Evolutionary conservation across 2,329 filamentous ascomycete species (phyloP).

Genomic region (Colletotrichum lini): DNA sequence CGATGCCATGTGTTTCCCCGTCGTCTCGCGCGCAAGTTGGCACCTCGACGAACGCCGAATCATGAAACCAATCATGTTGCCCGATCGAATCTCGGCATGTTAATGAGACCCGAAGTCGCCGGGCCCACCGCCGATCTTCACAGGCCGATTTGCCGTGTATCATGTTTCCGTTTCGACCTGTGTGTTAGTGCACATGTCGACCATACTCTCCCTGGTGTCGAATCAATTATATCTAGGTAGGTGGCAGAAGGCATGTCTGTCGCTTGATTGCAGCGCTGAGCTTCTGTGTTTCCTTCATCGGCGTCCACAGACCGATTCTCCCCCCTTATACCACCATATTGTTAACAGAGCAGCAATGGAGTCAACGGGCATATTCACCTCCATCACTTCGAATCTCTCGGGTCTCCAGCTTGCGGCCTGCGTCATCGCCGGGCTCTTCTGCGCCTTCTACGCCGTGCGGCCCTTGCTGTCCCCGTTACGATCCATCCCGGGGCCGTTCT

Average conservation of each 20-base stretch:
- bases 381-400: not conserved
- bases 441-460: not conserved
- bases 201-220: not conserved
- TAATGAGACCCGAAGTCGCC: not conserved
- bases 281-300: not conserved
- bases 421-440: not conserved
- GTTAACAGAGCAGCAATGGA: not conserved
- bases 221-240: not conserved
- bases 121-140: not conserved
- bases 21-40: not conserved
- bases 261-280: not conserved
- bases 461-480: constrained; percentile 44
- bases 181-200: not conserved
- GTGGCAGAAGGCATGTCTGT: not conserved
- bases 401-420: not conserved
- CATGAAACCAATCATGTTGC: not conserved
- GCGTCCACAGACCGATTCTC: not conserved
- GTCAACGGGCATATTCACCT: not conserved
- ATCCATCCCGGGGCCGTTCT: constrained; percentile 46
- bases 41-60: not conserved
- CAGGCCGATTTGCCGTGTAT: not conserved
- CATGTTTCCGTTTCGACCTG: not conserved
- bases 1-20: not conserved
- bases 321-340: not conserved
- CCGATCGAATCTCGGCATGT: not conserved